phyloP scores from a whole-genome alignment of 176 grass and related monocot genomes.

The Phragmites australis region DNA sequence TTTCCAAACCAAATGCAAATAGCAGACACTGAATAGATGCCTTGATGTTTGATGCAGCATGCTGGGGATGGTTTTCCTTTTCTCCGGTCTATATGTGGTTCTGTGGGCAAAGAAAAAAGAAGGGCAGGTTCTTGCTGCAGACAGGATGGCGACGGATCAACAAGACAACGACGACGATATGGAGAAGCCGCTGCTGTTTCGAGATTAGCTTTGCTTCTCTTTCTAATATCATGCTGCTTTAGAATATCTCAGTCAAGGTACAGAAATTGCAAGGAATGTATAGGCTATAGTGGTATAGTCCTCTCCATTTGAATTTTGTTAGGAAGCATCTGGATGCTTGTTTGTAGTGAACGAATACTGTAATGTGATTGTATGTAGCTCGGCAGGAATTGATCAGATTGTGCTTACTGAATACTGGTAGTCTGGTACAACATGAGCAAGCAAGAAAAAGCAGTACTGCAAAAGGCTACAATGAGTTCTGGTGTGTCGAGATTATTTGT shows the following conservation, averaged over 20 bases:
- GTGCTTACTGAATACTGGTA: neutral
- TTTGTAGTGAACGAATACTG: neutral
- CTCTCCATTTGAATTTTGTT: neutral
- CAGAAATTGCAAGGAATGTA: neutral
- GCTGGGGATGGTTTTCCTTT: slow-evolving; percentile 58
- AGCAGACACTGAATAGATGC: neutral
- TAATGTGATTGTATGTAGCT: neutral
- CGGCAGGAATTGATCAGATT: neutral
- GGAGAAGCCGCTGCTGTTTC: slow-evolving; percentile 45
- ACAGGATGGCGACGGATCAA: slow-evolving; percentile 16
- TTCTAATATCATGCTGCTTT: neutral
- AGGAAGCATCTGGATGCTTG: neutral
- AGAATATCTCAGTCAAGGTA: neutral
- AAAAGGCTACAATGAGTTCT: neutral
- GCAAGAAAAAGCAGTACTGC: neutral
- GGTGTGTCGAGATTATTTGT: neutral
- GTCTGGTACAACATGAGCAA: neutral
- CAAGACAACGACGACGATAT: slow-evolving; percentile 20
- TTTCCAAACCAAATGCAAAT: neutral
- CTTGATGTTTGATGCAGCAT: slow-evolving; percentile 44
- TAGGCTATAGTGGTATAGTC: neutral
- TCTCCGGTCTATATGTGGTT: slow-evolving; percentile 65
- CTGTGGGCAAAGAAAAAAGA: slow-evolving; percentile 80
- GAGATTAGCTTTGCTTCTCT: neutral
- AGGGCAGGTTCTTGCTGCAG: slow-evolving; percentile 19